Conservation (phyloP, 352 stramenopile species). For the Phytopythium montanum region DNA sequence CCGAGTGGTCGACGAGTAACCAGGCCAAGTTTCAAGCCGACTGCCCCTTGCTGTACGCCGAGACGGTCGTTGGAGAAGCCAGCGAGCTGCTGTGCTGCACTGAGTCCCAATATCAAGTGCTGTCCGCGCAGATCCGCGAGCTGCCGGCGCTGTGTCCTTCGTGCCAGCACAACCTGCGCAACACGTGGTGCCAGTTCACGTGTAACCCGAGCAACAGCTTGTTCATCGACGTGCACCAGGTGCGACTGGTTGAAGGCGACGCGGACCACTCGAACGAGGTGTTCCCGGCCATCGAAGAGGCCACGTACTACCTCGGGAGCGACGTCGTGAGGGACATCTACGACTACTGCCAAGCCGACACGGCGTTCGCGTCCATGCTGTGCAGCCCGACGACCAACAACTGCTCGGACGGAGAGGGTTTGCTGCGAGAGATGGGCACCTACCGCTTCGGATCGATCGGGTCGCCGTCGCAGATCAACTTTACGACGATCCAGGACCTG, state of each 20-base stretch:
- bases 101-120: slow-evolving; percentile 59
- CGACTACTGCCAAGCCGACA: slow-evolving; percentile 62
- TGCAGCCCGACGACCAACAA: slow-evolving; percentile 41
- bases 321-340: slow-evolving; percentile 71
- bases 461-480: slow-evolving; percentile 66
- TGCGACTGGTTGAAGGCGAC: slow-evolving; percentile 58
- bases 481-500: slow-evolving; percentile 59
- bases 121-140: slow-evolving; percentile 60
- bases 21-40: slow-evolving; percentile 61
- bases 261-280: slow-evolving; percentile 35
- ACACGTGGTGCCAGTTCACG: slow-evolving; percentile 78
- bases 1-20: slow-evolving; percentile 53
- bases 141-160: slow-evolving; percentile 54
- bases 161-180: slow-evolving; percentile 73
- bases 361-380: slow-evolving; percentile 37
- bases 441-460: slow-evolving; percentile 69
- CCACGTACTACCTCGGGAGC: slow-evolving; percentile 61
- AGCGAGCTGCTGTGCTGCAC: slow-evolving; percentile 74
- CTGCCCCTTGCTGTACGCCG: slow-evolving; percentile 67
- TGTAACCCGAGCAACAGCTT: slow-evolving; percentile 78
- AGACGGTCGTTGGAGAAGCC: slow-evolving; percentile 37
- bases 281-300: slow-evolving; percentile 65
- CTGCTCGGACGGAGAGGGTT: slow-evolving; percentile 50
- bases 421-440: slow-evolving; percentile 53
- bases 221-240: slow-evolving; percentile 68